These are phyloP conservation scores for Funneliformis geosporum DNA, from an alignment of 192 early-diverging fungal species.

Conservation along the genomic window DNA sequence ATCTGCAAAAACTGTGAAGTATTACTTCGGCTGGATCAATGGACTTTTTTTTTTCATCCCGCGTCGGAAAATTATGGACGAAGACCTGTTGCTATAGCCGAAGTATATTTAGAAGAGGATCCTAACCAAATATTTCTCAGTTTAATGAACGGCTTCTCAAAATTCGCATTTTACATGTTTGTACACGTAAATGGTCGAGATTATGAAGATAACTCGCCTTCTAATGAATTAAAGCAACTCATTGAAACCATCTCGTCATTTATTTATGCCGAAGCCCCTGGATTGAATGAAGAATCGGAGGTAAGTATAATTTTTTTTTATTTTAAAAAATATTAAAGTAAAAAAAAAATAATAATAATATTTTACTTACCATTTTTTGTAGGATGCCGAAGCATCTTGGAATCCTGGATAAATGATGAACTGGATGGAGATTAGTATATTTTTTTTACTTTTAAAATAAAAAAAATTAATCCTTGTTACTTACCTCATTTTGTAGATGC, in stretches of 20 bases:
- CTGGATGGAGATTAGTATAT: no score
- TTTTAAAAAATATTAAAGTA: no score
- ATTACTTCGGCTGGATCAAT: constrained; percentile 1
- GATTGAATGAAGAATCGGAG: no score
- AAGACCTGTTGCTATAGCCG: neutral
- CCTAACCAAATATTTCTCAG: neutral
- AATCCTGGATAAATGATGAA: no score
- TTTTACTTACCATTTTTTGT: no score
- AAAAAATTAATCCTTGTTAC: no score
- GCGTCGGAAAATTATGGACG: constrained; percentile 13
- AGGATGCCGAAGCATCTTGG: no score
- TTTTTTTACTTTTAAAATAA: no score
- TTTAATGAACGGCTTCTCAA: neutral
- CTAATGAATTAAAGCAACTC: neutral
- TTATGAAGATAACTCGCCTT: neutral
- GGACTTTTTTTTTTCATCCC: neutral
- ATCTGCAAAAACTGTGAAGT: neutral
- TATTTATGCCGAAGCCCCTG: no score
- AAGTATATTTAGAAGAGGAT: neutral
- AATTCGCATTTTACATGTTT: neutral
- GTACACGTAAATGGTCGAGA: neutral
- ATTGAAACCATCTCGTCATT: neutral
- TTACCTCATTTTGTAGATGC: no score
- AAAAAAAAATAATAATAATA: no score
- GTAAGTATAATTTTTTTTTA: no score